phyloP scores from a whole-genome alignment of 768 basidiomycete genomes.

The Neoboletus magnificus region DNA sequence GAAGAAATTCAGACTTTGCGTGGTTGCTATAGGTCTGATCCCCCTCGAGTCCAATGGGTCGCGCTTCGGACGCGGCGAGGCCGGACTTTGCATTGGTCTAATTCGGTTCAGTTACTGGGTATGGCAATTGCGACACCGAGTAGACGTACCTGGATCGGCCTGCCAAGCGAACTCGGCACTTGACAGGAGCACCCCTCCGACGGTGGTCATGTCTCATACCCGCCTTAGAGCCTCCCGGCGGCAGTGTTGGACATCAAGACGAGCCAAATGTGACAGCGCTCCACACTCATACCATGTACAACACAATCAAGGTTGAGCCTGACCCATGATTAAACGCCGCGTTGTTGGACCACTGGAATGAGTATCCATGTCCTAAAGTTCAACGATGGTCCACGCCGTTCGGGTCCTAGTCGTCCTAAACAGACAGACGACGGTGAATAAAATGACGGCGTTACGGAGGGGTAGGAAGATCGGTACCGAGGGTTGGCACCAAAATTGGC shows the following conservation, averaged over 20 bases:
- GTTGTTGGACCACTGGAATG: conserved; percentile 12
- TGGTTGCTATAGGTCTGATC: not conserved
- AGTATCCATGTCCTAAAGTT: not conserved
- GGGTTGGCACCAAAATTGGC: not conserved
- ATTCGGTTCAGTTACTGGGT: not conserved
- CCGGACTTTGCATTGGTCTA: not conserved
- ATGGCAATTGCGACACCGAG: conserved; percentile 13
- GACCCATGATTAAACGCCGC: not conserved
- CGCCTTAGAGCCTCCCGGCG: not conserved
- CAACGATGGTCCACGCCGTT: not conserved
- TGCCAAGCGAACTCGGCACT: not conserved
- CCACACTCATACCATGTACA: not conserved
- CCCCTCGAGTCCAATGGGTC: not conserved
- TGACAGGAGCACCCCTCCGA: not conserved
- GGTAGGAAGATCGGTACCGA: not conserved
- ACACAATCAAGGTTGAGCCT: not conserved
- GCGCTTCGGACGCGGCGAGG: not conserved
- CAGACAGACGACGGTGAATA: conserved; percentile 1
- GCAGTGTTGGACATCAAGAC: not conserved
- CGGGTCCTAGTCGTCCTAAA: not conserved
- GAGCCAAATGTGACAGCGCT: not conserved
- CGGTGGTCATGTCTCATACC: conserved; percentile 1
- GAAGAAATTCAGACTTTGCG: not conserved
- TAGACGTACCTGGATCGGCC: not conserved
- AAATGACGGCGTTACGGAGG: not conserved